These are phyloP conservation scores for Thermochaetoides dissita DNA, from an alignment of 2,329 filamentous ascomycete genomes.

Conservation along the genomic window DNA sequence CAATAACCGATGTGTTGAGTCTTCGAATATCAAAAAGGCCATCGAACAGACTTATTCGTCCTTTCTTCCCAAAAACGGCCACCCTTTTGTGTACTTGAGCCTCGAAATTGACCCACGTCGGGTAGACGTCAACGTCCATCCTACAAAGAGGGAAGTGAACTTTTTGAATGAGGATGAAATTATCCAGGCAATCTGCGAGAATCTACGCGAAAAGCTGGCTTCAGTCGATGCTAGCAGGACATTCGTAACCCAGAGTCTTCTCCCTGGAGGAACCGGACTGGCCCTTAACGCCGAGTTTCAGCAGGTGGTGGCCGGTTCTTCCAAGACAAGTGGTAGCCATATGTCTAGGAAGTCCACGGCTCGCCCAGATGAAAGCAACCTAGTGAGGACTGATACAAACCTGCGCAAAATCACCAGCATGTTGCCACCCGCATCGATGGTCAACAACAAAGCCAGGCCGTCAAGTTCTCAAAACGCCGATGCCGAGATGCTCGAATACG, in stretches of 20 bases:
- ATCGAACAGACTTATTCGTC: conserved; percentile 78
- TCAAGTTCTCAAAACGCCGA: conserved; percentile 14
- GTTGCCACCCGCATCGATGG: conserved; percentile 48
- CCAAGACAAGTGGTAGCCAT: conserved; percentile 26
- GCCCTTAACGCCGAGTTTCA: conserved; percentile 15
- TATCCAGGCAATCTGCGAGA: conserved; percentile 68
- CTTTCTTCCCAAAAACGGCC: conserved; percentile 85
- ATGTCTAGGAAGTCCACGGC: conserved; percentile 27
- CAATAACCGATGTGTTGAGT: conserved; percentile 90
- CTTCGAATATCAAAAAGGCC: conserved; percentile 71
- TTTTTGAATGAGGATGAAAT: conserved; percentile 98
- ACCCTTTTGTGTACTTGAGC: conserved; percentile 86
- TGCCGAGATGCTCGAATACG: conserved; percentile 51
- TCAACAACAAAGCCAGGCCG: conserved; percentile 18
- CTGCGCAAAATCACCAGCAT: conserved; percentile 93
- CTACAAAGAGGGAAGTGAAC: conserved; percentile 91
- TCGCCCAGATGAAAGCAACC: conserved; percentile 66
- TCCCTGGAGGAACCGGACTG: conserved; percentile 47
- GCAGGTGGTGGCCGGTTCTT: conserved; percentile 15
- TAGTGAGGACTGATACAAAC: conserved; percentile 79
- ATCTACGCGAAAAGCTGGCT: conserved; percentile 64
- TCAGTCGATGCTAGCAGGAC: conserved; percentile 87
- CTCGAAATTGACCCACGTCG: conserved; percentile 83
- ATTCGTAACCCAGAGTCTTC: conserved; percentile 83
- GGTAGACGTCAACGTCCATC: conserved; percentile 95